A percentile compares a stretch with the other conserved stretches of the same genome.
phyloP scores from a whole-genome alignment of 129 eudicot genomes.

The Tagetes erecta region DNA sequence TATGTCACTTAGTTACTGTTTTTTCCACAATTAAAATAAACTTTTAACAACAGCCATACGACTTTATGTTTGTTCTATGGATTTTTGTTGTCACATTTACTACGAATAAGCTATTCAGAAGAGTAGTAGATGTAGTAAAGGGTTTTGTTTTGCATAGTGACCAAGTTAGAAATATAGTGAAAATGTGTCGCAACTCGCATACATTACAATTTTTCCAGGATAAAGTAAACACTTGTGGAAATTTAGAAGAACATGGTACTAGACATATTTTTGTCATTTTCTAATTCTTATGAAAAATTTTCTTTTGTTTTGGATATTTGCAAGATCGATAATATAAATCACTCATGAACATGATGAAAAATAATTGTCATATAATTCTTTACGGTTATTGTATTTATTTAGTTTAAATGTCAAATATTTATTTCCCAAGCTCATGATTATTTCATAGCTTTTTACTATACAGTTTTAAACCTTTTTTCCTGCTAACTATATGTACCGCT shows the following conservation, averaged over 20 bases:
- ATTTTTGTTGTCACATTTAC: neutral
- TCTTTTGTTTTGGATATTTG: neutral
- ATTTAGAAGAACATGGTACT: neutral
- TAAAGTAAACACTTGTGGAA: conserved; percentile 1
- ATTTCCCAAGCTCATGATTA: neutral
- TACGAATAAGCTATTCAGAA: neutral
- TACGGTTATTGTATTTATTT: neutral
- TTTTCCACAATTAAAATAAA: neutral
- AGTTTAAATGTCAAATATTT: neutral
- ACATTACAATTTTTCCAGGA: neutral
- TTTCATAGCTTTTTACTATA: neutral
- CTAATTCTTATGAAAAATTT: too few relatives aligned
- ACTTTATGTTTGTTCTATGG: neutral
- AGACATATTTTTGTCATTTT: too few relatives aligned
- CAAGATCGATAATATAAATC: neutral
- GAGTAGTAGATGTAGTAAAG: neutral
- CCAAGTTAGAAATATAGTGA: neutral
- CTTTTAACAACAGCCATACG: neutral
- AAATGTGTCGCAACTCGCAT: neutral
- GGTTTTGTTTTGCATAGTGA: neutral
- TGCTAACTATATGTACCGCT: neutral
- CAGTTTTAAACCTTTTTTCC: neutral
- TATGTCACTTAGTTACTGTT: neutral
- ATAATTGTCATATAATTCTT: neutral
- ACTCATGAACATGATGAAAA: neutral